Base-by-base conservation (phyloP, 331 rosid species). In the Acacia pycnantha region DNA sequence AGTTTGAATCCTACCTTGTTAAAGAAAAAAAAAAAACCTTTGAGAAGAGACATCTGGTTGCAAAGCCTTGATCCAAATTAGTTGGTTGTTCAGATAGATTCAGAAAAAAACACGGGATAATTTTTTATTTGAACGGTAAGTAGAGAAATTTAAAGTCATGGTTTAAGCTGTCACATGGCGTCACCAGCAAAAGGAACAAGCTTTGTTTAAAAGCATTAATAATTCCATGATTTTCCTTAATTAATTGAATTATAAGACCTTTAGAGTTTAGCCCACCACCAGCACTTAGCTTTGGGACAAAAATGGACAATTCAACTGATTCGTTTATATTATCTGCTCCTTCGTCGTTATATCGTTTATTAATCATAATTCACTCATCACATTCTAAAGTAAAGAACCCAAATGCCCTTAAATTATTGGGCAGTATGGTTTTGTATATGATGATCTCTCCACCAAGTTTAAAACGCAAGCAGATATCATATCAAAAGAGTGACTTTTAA, bases 111-210 rank as follows among this genome's bases (percentile, higher is more conserved):
- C n/a, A 37, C 9, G 0, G 2, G 41, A 6, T 37, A 37, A 6
- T 37, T 37, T 37, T 27, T 62, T 12, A 58, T 12, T 27, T 62
- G 11, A 24, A 13, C 11, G 0, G 40, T 11, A 21, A 8, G 1
- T 62, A 13, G 19, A 62, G 18, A 11, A 62, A 27, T 27, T 27
- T 27, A 62, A 13, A 62, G 21, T 11, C 11, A 11, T 13, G 48
- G 47, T 37, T 37, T 35, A 35, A 35, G 24, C 71, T 11, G 54
- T 72, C 71, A 64, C 71, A 64, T 87, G 79, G 78, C 83, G 73
- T 84, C 83, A 79, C 77, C 80, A 82, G 77, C 85, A 82, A 82
- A 87, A 87, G 81, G 81, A 84, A 76, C 78, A 75, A 61, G 77
- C 84, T 77, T 79, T 84, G 75, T 76, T 40, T 54, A 78, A 83